These are phyloP conservation scores for Alternaria arborescens DNA, from an alignment of 2,329 filamentous ascomycete species.

Conservation along the genomic window DNA sequence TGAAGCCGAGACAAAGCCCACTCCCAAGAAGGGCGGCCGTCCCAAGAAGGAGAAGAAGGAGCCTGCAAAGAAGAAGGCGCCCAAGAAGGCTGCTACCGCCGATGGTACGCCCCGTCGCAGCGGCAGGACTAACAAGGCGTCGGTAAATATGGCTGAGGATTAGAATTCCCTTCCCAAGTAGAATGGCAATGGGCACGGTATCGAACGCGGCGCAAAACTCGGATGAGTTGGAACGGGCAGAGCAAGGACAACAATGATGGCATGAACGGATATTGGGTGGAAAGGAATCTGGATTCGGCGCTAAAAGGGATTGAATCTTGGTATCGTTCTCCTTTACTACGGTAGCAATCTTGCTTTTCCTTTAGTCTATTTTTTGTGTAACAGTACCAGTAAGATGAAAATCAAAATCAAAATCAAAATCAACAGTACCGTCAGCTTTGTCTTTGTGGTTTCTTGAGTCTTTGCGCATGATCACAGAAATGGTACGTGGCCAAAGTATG, in stretches of 20 bases:
- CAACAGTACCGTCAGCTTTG: not conserved
- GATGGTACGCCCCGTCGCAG: slow-evolving; percentile 59
- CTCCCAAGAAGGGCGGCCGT: slow-evolving; percentile 48
- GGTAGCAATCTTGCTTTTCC: not conserved
- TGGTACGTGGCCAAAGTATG: not conserved
- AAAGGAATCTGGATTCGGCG: slow-evolving; percentile 8
- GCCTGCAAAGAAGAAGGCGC: slow-evolving; percentile 53
- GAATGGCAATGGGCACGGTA: not conserved
- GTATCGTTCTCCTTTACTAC: not conserved
- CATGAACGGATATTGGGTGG: slow-evolving; percentile 7
- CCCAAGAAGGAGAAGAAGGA: slow-evolving; percentile 55
- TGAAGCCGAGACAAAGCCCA: slow-evolving; percentile 40
- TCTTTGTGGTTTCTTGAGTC: not conserved
- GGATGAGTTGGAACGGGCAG: not conserved
- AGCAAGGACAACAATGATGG: slow-evolving; percentile 2
- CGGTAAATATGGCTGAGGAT: slow-evolving; percentile 1
- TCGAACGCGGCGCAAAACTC: not conserved
- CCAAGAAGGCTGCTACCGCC: slow-evolving; percentile 60
- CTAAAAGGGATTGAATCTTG: slow-evolving; percentile 9
- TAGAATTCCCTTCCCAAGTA: slow-evolving; percentile 11
- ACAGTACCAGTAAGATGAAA: not conserved
- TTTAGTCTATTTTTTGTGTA: not conserved
- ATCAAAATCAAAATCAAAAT: not conserved
- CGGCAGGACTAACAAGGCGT: slow-evolving; percentile 42
- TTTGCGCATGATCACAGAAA: not conserved